Base-by-base conservation (phyloP, 805 yeast genomes). In the Wickerhamiella domercqiae region DNA sequence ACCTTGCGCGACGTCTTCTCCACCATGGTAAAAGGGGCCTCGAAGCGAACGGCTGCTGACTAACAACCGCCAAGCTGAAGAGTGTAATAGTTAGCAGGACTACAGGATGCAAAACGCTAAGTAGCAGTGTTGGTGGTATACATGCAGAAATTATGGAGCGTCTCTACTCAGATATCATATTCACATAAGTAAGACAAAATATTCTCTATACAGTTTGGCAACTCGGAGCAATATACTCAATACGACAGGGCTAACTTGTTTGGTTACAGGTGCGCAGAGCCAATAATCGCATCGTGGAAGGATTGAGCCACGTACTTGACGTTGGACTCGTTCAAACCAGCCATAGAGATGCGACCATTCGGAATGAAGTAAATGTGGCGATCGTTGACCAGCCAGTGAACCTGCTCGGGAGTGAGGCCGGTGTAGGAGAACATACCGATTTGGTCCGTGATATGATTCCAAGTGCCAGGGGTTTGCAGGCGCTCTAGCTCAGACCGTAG, bases 401-500 rank as follows among this genome's bases (percentile, higher is more conserved):
- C 94, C 73, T 82, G 87, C 22, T 71, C 77, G 21, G 78, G 64
- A 4, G 69, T 61, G 50, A 87, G 68, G 1, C 95, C 98, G 21
- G 97, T 87, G 63, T 76, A 87, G 25, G 94, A 83, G 58, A 87
- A 87, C 97, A 87, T 87, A 50, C 98, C 98, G 56, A 87, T 78
- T 61, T 87, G 97, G 54, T 75, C 70, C 39, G 79, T 64, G 51
- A 87, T 68, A 55, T 81, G 94, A 38, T 77, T 78, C 97, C 97
- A 87, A 57, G 73, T 66, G 48, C 77, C 68, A 54, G 61, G 66
- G 54, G 73, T 63, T 54, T 65, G 73, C 42, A 60, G 65, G 45
- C 39, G 54, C 63, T 65, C 74, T 51, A 83, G 68, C 44, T 71
- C 66, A 38, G 70, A 67, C 57, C 71, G 71, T 54, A 87, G 67